Percentiles rank a stretch among this genome's conserved stretches.
Conservation (phyloP, 768 basidiomycete species). For the Boletus edulis region DNA sequence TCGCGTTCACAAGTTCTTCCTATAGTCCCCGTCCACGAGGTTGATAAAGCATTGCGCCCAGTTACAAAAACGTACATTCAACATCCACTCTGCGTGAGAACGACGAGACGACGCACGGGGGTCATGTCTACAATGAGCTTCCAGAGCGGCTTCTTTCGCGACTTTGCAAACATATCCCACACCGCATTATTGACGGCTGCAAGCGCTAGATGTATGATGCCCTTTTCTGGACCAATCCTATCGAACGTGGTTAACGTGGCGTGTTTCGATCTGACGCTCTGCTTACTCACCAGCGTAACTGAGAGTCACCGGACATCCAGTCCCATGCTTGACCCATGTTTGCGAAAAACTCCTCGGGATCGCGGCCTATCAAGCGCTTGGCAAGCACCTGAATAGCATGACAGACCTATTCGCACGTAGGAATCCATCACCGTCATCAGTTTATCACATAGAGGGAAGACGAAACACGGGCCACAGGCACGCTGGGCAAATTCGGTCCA, state of each 20-base stretch:
- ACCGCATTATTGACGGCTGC: constrained; percentile 87
- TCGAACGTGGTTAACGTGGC: background rate
- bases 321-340: constrained; percentile 92
- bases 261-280: background rate
- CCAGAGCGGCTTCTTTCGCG: constrained; percentile 84
- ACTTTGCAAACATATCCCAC: constrained; percentile 87
- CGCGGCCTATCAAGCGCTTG: constrained; percentile 75
- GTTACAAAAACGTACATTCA: background rate
- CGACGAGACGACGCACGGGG: constrained; percentile 41
- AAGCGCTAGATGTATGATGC: constrained; percentile 85
- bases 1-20: constrained; percentile 74
- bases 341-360: constrained; percentile 74
- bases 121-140: constrained; percentile 89
- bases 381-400: constrained; percentile 77
- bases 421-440: background rate
- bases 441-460: background rate
- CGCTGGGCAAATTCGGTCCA: background rate
- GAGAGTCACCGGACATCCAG: constrained; percentile 79
- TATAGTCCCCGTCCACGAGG: constrained; percentile 24
- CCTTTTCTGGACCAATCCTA: constrained; percentile 91
- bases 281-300: constrained; percentile 75
- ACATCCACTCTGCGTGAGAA: constrained; percentile 7
- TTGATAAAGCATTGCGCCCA: background rate
- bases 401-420: constrained; percentile 51
- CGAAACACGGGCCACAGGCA: background rate